Percentiles rank a stretch among this genome's conserved stretches.
Conservation (phyloP, 805 yeast species). For the Spathaspora arborariae region DNA sequence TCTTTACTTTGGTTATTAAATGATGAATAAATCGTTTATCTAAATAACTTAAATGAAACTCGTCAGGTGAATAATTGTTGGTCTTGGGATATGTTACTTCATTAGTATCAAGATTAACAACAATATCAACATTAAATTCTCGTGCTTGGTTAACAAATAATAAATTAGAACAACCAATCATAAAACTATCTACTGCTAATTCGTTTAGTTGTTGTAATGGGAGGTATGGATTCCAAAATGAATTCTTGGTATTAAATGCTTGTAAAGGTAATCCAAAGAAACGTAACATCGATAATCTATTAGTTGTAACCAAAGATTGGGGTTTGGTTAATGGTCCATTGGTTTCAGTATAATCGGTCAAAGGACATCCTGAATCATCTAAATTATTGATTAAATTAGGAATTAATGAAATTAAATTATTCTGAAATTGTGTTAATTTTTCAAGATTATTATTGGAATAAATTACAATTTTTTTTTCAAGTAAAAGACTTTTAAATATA, state of each 20-base stretch:
- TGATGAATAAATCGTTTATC: slow-evolving; percentile 77
- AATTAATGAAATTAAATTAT: slow-evolving; percentile 75
- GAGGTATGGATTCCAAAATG: slow-evolving; percentile 89
- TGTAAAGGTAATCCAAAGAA: slow-evolving; percentile 89
- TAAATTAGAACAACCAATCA: slow-evolving; percentile 87
- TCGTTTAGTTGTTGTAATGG: slow-evolving; percentile 89
- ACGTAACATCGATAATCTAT: slow-evolving; percentile 67
- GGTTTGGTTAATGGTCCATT: slow-evolving; percentile 53
- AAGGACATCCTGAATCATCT: slow-evolving; percentile 77
- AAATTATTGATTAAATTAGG: slow-evolving; percentile 75
- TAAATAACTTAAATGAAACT: slow-evolving; percentile 28
- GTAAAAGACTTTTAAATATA: slow-evolving; percentile 69
- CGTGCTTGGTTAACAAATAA: slow-evolving; percentile 64
- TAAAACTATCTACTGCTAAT: slow-evolving; percentile 59
- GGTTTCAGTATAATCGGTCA: slow-evolving; percentile 49
- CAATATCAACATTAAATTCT: slow-evolving; percentile 58
- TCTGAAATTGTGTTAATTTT: slow-evolving; percentile 74
- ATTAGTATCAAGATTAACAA: slow-evolving; percentile 67
- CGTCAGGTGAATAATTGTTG: slow-evolving; percentile 22
- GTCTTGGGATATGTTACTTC: slow-evolving; percentile 42
- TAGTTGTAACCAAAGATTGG: slow-evolving; percentile 68
- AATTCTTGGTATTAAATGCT: slow-evolving; percentile 74
- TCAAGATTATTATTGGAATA: slow-evolving; percentile 77
- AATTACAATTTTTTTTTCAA: slow-evolving; percentile 72
- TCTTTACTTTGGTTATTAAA: slow-evolving; percentile 38